phyloP scores from a whole-genome alignment of 2,329 filamentous ascomycete genomes.

The Trichoderma sp. region DNA sequence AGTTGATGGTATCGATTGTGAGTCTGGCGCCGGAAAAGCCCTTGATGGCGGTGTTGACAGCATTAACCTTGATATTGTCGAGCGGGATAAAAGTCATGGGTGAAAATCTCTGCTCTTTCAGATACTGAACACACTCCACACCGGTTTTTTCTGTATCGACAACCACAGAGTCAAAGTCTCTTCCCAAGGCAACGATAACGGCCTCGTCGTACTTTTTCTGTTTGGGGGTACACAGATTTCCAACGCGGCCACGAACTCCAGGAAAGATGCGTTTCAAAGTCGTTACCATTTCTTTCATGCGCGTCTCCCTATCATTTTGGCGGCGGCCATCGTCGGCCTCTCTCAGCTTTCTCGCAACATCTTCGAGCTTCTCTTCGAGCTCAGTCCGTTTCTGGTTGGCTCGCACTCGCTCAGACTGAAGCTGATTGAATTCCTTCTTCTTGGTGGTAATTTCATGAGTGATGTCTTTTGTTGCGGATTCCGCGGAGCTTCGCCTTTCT shows the following conservation, averaged over 20 bases:
- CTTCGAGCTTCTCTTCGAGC: conserved; percentile 86
- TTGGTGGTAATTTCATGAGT: conserved; percentile 78
- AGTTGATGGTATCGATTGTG: conserved; percentile 95
- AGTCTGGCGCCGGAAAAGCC: conserved; percentile 82
- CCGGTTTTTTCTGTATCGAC: conserved; percentile 95
- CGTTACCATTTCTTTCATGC: conserved; percentile 79
- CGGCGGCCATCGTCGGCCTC: conserved; percentile 84
- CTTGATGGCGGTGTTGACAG: conserved; percentile 86
- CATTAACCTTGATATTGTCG: conserved; percentile 95
- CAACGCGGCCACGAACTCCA: conserved; percentile 86
- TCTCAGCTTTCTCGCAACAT: conserved; percentile 75
- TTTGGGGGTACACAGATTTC: conserved; percentile 91
- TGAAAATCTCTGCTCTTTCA: conserved; percentile 84
- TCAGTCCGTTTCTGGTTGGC: conserved; percentile 82
- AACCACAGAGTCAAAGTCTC: conserved; percentile 91
- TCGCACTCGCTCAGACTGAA: conserved; percentile 80
- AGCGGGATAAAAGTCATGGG: conserved; percentile 94
- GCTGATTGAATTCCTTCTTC: conserved; percentile 85
- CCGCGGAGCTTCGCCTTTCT: conserved; percentile 66
- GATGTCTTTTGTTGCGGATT: conserved; percentile 66
- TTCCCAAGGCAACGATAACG: conserved; percentile 86
- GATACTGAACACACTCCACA: conserved; percentile 89
- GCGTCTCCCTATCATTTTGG: conserved; percentile 78
- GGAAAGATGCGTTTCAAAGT: conserved; percentile 88
- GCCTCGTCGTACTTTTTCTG: conserved; percentile 96